A percentile compares a stretch with the other conserved stretches of the same genome.
Evolutionary conservation across 139 green algal genomes (phyloP).

Genomic region (Coelastrella sp.): DNA sequence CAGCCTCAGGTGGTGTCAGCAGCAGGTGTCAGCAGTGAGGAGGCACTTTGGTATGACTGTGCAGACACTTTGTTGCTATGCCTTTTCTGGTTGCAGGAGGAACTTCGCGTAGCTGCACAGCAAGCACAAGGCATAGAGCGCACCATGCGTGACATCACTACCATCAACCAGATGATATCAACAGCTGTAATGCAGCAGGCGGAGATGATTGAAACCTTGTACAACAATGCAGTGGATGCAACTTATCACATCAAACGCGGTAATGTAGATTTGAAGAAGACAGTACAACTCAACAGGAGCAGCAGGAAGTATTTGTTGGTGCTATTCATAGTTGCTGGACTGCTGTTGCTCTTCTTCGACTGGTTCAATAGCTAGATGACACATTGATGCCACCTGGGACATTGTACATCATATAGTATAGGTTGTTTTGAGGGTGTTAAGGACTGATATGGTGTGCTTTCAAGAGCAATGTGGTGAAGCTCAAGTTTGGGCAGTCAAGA

Average conservation of each 20-base stretch:
- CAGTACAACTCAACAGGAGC: constrained; percentile 70
- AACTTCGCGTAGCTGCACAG: constrained; percentile 61
- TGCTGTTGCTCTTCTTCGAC: constrained; percentile 82
- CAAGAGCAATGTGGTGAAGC: too few species aligned
- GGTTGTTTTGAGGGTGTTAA: too few species aligned
- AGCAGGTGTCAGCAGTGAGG: too few species aligned
- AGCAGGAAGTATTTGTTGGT: constrained; percentile 69
- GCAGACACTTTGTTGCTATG: not conserved
- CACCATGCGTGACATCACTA: constrained; percentile 79
- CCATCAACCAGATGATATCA: constrained; percentile 84
- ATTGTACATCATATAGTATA: too few species aligned
- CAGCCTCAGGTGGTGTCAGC: not conserved
- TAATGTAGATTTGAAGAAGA: constrained; percentile 79
- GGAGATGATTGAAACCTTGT: constrained; percentile 86
- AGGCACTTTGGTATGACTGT: too few species aligned
- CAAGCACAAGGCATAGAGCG: constrained; percentile 69
- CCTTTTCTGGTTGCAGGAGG: constrained; percentile 69
- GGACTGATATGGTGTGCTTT: too few species aligned
- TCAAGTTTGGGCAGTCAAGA: too few species aligned
- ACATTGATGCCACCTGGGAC: too few species aligned
- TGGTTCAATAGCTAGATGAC: constrained; percentile 87
- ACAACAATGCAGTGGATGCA: constrained; percentile 65
- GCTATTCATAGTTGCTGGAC: constrained; percentile 70
- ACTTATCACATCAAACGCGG: constrained; percentile 71
- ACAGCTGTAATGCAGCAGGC: constrained; percentile 78